Conservation (phyloP, 1,284 basidiomycete species). For the Ceratobasidium sp. region DNA sequence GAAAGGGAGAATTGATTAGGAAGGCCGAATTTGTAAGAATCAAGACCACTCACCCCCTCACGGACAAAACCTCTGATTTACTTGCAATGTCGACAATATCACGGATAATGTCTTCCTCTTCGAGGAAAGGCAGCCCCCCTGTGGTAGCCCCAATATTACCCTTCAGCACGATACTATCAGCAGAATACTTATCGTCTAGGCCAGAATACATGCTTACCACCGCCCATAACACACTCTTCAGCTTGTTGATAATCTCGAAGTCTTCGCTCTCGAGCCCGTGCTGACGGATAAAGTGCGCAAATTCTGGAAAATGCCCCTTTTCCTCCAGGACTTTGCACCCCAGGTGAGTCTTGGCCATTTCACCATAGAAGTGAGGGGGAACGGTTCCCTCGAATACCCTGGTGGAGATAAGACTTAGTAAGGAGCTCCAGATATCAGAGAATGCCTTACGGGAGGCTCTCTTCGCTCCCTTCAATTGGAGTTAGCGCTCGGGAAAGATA, state of each 20-base stretch:
- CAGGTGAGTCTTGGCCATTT: slow-evolving; percentile 93
- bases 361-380: slow-evolving; percentile 96
- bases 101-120: slow-evolving; percentile 91
- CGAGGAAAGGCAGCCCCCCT: slow-evolving; percentile 90
- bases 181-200: not conserved
- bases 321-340: slow-evolving; percentile 89
- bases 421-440: not conserved
- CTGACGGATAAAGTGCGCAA: slow-evolving; percentile 85
- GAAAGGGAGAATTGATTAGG: slow-evolving; percentile 11
- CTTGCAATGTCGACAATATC: slow-evolving; percentile 90
- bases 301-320: slow-evolving; percentile 89
- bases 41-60: slow-evolving; percentile 72
- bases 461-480: slow-evolving; percentile 62
- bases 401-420: slow-evolving; percentile 10
- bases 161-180: slow-evolving; percentile 53
- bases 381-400: slow-evolving; percentile 85
- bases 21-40: slow-evolving; percentile 16
- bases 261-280: slow-evolving; percentile 87
- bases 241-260: slow-evolving; percentile 77
- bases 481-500: slow-evolving; percentile 79
- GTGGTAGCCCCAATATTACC: slow-evolving; percentile 92
- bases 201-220: slow-evolving; percentile 66
- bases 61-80: slow-evolving; percentile 83
- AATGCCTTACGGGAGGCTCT: slow-evolving; percentile 62
- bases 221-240: slow-evolving; percentile 97